A percentile compares a stretch with the other conserved stretches of the same genome.
phyloP scores from a whole-genome alignment of 2,329 filamentous ascomycete species.

The Claviceps sp. region DNA sequence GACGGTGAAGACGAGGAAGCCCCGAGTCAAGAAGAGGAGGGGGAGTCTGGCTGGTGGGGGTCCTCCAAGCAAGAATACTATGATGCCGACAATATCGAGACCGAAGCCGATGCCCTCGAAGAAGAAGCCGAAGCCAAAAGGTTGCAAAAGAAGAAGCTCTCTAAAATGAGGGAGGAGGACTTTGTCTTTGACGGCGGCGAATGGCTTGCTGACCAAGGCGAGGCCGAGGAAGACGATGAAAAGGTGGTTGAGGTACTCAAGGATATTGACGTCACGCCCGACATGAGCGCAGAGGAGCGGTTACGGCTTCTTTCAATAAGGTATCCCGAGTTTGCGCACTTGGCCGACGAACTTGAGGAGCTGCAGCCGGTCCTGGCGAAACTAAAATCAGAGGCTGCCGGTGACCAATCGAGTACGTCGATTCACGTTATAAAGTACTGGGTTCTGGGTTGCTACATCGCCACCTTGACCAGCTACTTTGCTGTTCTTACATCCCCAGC shows the following conservation, averaged over 20 bases:
- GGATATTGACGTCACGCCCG: constrained; percentile 66
- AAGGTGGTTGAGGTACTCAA: constrained; percentile 80
- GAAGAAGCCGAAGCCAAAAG: constrained; percentile 85
- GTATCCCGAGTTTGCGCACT: constrained; percentile 84
- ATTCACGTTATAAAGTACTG: constrained; percentile 61
- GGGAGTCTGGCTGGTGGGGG: constrained; percentile 68
- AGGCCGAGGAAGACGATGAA: constrained; percentile 37
- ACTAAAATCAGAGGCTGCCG: constrained; percentile 43
- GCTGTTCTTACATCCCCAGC: constrained; percentile 76
- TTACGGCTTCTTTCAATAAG: constrained; percentile 61
- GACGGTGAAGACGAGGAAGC: constrained; percentile 41
- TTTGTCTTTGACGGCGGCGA: constrained; percentile 87
- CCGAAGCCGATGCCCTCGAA: constrained; percentile 60
- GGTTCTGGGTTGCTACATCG: constrained; percentile 74
- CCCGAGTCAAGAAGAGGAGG: constrained; percentile 34
- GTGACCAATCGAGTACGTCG: constrained; percentile 33
- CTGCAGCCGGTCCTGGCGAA: constrained; percentile 53
- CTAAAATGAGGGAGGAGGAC: constrained; percentile 80
- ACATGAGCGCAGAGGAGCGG: constrained; percentile 64
- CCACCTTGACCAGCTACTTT: constrained; percentile 84
- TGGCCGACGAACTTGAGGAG: constrained; percentile 67
- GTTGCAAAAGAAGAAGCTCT: constrained; percentile 79
- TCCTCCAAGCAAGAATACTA: constrained; percentile 85
- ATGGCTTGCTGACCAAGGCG: constrained; percentile 52
- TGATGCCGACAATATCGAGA: constrained; percentile 62